These are phyloP conservation scores for Solanum dulcamara DNA, from an alignment of 257 asterid genomes.

Conservation along the genomic window DNA sequence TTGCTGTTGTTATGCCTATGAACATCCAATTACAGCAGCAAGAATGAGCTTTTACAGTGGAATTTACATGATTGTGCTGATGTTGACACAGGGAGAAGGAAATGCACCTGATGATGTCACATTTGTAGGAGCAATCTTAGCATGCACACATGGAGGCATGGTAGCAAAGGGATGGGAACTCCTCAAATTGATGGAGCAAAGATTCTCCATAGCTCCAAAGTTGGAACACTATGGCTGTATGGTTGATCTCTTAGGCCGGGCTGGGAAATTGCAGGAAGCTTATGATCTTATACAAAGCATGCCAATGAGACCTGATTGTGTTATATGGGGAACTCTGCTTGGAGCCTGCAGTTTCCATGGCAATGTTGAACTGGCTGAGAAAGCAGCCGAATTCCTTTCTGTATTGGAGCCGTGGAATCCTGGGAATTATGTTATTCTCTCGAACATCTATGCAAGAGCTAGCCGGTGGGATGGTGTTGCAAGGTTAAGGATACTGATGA, in stretches of 20 bases:
- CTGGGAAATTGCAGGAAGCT: constrained; percentile 55
- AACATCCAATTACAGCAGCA: neutral
- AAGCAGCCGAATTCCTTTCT: constrained; percentile 51
- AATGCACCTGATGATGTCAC: constrained; percentile 72
- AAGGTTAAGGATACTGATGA: constrained; percentile 63
- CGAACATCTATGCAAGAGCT: constrained; percentile 64
- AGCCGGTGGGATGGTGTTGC: constrained; percentile 65
- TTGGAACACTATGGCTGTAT: constrained; percentile 39
- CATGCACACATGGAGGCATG: constrained; percentile 83
- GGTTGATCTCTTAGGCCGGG: constrained; percentile 85
- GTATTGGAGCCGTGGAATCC: constrained; percentile 68
- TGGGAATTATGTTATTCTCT: constrained; percentile 78
- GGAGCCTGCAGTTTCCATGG: constrained; percentile 85
- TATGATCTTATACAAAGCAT: constrained; percentile 39
- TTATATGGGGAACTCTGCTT: constrained; percentile 75
- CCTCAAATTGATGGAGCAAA: constrained; percentile 36
- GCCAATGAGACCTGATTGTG: constrained; percentile 85
- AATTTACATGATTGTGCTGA: neutral
- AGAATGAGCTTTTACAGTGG: neutral
- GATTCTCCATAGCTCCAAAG: constrained; percentile 26
- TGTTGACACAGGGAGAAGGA: constrained; percentile 39
- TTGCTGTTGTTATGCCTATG: neutral
- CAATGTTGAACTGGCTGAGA: constrained; percentile 59
- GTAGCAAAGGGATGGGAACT: constrained; percentile 41
- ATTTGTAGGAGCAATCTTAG: constrained; percentile 70